A percentile compares a stretch with the other conserved stretches of the same genome.
Evolutionary conservation across 2,329 filamentous ascomycete species (phyloP).

Genomic region (Grosmannia penicillata): DNA sequence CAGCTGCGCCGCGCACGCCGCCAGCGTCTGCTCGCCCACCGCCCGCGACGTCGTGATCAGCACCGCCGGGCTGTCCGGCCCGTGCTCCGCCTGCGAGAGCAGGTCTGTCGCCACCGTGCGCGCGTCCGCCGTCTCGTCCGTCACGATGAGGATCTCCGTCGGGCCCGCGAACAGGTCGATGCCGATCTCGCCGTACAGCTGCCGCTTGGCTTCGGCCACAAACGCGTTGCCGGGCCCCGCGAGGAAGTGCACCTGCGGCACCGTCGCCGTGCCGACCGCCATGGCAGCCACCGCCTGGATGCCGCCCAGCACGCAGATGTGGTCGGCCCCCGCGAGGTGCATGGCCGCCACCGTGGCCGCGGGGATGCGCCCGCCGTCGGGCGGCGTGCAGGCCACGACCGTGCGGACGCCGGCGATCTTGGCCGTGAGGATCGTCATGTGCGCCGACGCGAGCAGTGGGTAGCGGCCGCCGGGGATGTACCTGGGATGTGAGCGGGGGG

Average conservation of each 20-base stretch:
- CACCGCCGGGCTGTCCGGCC: constrained; percentile 33
- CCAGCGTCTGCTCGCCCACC: constrained; percentile 22
- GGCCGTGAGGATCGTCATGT: constrained; percentile 41
- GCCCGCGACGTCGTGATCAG: constrained; percentile 30
- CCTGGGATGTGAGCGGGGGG: neutral
- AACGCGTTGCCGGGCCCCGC: constrained; percentile 39
- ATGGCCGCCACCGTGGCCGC: constrained; percentile 33
- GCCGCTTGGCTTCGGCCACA: constrained; percentile 37
- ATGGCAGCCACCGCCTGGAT: constrained; percentile 47
- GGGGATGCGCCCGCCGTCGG: constrained; percentile 31
- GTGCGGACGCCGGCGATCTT: constrained; percentile 36
- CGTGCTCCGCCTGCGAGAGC: constrained; percentile 34
- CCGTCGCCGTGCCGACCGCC: constrained; percentile 37
- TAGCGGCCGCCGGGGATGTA: constrained; percentile 35
- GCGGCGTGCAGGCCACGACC: constrained; percentile 36
- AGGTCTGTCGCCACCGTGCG: constrained; percentile 29
- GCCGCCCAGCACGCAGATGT: constrained; percentile 34
- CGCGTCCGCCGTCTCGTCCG: constrained; percentile 29
- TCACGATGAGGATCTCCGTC: constrained; percentile 35
- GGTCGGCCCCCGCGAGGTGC: constrained; percentile 32
- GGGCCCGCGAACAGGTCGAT: constrained; percentile 39
- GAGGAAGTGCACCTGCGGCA: constrained; percentile 40
- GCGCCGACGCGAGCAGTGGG: constrained; percentile 34
- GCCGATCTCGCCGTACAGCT: constrained; percentile 36
- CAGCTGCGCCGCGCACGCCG: constrained; percentile 21